A percentile compares a stretch with the other conserved stretches of the same genome.
Conservation (phyloP, 1,139 yeast species). For the Hyphopichia pseudoburtonii region DNA sequence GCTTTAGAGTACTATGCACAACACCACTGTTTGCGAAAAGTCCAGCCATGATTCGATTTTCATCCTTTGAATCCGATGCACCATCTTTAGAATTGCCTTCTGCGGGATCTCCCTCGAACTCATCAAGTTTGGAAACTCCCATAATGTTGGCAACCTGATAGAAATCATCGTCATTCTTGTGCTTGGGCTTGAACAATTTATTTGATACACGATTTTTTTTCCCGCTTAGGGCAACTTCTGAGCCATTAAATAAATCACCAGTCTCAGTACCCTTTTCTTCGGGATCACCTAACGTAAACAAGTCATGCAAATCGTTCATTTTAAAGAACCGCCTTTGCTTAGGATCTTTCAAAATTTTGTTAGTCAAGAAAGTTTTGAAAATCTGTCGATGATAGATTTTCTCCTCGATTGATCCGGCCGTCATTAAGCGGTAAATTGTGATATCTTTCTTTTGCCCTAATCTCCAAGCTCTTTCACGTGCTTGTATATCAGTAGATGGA, state of each 20-base stretch:
- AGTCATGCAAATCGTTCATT: slow-evolving; percentile 85
- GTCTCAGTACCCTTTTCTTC: slow-evolving; percentile 66
- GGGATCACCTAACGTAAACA: slow-evolving; percentile 79
- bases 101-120: slow-evolving; percentile 46
- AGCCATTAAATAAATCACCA: slow-evolving; percentile 61
- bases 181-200: slow-evolving; percentile 23
- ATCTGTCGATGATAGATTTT: slow-evolving; percentile 96
- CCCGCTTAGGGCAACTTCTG: slow-evolving; percentile 42
- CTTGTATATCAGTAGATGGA: slow-evolving; percentile 96
- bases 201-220: slow-evolving; percentile 23
- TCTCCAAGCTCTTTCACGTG: slow-evolving; percentile 96
- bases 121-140: slow-evolving; percentile 57
- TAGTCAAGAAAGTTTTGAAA: slow-evolving; percentile 90
- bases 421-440: slow-evolving; percentile 87
- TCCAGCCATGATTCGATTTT: slow-evolving; percentile 68
- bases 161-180: slow-evolving; percentile 54
- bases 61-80: slow-evolving; percentile 38
- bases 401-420: slow-evolving; percentile 95
- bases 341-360: slow-evolving; percentile 92
- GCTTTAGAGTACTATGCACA: slow-evolving; percentile 66
- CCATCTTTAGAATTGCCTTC: slow-evolving; percentile 39
- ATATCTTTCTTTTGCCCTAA: slow-evolving; percentile 93
- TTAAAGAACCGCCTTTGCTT: slow-evolving; percentile 92
- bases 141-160: slow-evolving; percentile 49
- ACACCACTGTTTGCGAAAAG: slow-evolving; percentile 72